These are phyloP conservation scores for Macrotyloma uniflorum DNA, from an alignment of 306 rosid genomes.

Conservation along the genomic window DNA sequence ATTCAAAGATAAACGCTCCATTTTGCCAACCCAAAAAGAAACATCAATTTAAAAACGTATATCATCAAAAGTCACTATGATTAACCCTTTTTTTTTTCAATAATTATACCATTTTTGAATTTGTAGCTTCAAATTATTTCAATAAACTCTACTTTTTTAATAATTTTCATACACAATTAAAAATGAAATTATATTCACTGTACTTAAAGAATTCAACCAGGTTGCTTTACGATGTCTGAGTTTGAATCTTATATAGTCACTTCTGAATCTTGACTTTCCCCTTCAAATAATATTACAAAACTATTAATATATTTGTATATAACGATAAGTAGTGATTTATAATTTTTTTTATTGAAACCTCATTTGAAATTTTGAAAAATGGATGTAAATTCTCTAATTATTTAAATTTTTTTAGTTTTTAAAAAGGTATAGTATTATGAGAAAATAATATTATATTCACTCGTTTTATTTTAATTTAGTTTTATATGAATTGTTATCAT, in stretches of 20 bases:
- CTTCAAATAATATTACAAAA: too few relatives aligned
- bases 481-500: too few relatives aligned
- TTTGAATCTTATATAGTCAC: background rate
- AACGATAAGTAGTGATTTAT: too few relatives aligned
- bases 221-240: background rate
- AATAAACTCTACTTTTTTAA: background rate
- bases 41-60: background rate
- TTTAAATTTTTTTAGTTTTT: too few relatives aligned
- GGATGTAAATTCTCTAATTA: too few relatives aligned
- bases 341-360: too few relatives aligned
- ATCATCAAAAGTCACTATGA: background rate
- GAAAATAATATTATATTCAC: background rate
- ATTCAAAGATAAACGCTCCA: background rate
- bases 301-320: too few relatives aligned
- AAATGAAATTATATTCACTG: background rate
- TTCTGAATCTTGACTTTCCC: too few relatives aligned
- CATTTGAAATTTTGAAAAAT: too few relatives aligned
- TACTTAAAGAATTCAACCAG: background rate
- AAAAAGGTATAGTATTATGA: too few relatives aligned
- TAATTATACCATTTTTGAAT: background rate
- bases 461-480: background rate
- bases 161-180: background rate
- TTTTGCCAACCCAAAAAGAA: constrained; percentile 15
- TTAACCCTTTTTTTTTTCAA: background rate
- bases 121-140: background rate